Conservation (phyloP, 2,329 filamentous ascomycete species). For the Venturia carpophila region DNA sequence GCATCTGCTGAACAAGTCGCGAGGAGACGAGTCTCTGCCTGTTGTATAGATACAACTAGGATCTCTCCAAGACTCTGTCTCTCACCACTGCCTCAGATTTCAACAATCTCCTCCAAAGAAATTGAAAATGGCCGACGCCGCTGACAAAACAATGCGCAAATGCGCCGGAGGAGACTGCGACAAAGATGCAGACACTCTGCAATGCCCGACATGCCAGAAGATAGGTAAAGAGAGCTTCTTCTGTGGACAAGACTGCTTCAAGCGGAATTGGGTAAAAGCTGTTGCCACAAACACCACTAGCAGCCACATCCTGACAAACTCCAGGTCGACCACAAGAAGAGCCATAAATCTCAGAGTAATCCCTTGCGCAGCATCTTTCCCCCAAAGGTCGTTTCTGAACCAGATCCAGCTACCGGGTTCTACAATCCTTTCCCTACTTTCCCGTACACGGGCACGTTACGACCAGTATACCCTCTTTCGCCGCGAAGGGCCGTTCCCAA, state of each 20-base stretch:
- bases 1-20: background rate
- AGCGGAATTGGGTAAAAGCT: conserved; percentile 81
- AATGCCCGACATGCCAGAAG: conserved; percentile 94
- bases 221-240: conserved; percentile 87
- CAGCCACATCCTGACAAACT: background rate
- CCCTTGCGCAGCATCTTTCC: conserved; percentile 61
- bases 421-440: conserved; percentile 92
- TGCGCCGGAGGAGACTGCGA: conserved; percentile 78
- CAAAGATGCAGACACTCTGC: conserved; percentile 76
- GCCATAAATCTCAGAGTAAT: conserved; percentile 75
- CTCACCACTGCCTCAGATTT: background rate
- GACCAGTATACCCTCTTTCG: conserved; percentile 64
- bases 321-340: conserved; percentile 71
- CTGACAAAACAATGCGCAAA: conserved; percentile 41
- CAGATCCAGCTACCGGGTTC: conserved; percentile 78
- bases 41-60: no score
- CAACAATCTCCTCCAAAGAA: background rate
- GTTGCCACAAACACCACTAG: conserved; percentile 26
- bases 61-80: background rate
- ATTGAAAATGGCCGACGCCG: background rate
- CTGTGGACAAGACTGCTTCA: conserved; percentile 98
- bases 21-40: background rate
- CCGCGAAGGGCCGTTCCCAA: conserved; percentile 54
- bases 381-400: conserved; percentile 81
- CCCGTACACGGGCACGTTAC: conserved; percentile 68